These are phyloP conservation scores for Aspergillus unguis DNA, from an alignment of 2,329 filamentous ascomycete genomes.

Conservation along the genomic window DNA sequence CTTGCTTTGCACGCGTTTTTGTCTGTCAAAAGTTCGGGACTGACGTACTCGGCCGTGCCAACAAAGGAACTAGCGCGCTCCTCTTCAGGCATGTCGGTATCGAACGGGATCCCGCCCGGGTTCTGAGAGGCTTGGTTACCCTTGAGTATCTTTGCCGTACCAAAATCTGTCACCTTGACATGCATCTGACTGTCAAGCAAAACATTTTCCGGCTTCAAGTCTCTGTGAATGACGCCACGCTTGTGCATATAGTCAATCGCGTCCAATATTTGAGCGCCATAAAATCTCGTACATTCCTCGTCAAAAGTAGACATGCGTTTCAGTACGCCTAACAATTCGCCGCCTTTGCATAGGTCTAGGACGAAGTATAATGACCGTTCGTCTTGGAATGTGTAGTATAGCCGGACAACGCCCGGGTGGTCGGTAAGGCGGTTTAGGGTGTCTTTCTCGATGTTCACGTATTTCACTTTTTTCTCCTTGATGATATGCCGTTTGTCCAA, in stretches of 20 bases:
- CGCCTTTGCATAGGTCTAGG: constrained; percentile 85
- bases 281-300: constrained; percentile 89
- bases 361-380: constrained; percentile 96
- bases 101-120: constrained; percentile 47
- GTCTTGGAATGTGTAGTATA: constrained; percentile 99
- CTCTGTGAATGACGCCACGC: constrained; percentile 90
- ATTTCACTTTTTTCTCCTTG: constrained; percentile 99
- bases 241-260: constrained; percentile 98
- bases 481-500: constrained; percentile 98
- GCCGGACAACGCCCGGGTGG: constrained; percentile 89
- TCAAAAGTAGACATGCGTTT: constrained; percentile 96
- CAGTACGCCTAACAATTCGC: constrained; percentile 84
- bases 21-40: constrained; percentile 91
- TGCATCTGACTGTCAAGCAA: constrained; percentile 94
- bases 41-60: constrained; percentile 96
- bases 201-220: constrained; percentile 96
- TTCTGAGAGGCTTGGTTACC: constrained; percentile 46
- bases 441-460: constrained; percentile 99
- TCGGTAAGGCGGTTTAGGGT: constrained; percentile 94
- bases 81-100: constrained; percentile 59
- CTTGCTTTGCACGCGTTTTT: constrained; percentile 98
- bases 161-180: constrained; percentile 98
- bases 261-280: constrained; percentile 92
- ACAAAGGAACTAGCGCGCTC: constrained; percentile 90
- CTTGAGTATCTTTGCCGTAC: constrained; percentile 89